Evolutionary conservation across 768 basidiomycete genomes (phyloP), one percentile per base, ranked within the genome.

Genomic region (Dictyophora rubrovolvata): DNA sequence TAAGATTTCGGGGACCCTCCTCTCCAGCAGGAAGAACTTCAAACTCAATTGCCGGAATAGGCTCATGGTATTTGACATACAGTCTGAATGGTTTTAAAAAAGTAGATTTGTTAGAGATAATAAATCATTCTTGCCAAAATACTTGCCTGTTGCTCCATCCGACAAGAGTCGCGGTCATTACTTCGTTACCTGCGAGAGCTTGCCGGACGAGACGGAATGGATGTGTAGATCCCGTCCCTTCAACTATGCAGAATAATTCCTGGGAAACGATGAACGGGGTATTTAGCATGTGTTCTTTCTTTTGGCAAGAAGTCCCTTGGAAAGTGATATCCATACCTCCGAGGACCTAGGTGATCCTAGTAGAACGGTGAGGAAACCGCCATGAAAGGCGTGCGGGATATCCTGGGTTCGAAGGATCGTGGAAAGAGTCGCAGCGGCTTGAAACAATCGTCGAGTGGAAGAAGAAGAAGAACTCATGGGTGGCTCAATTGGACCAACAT

Each of bases 211-310:
- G 82, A 60, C 87, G 82, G 69, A 91, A 93, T 0, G 88, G 85
- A 69, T 91, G 84, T 0, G 77, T 70, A 48, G 72, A 69, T 36
- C 80, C 70, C n/a, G 84, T 82, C 50, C 83, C 83, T 70, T 91
- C 85, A 61, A 90, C 88, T 68, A 93, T 84, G 69, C 89, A 92
- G 63, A 77, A 84, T 55, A 93, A 86, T 71, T 93, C 89, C 90
- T 92, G 70, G 5, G 17, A 50, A n/a, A 42, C 11, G 14, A n/a
- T 42, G 12, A 12, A 42, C 4, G 10, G 4, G 12, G 11, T 42
- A 14, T 42, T 42, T 9, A 12, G 12, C 4, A 42, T 12, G 28
- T 2, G 7, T 7, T 7, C 28, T 28, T 28, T 28, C 28, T 20
- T n/a, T n/a, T n/a, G n/a, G 18, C 16, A 34, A 12, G 22, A 8